phyloP scores from a whole-genome alignment of 805 yeast species.

The Cephaloascus fragrans region DNA sequence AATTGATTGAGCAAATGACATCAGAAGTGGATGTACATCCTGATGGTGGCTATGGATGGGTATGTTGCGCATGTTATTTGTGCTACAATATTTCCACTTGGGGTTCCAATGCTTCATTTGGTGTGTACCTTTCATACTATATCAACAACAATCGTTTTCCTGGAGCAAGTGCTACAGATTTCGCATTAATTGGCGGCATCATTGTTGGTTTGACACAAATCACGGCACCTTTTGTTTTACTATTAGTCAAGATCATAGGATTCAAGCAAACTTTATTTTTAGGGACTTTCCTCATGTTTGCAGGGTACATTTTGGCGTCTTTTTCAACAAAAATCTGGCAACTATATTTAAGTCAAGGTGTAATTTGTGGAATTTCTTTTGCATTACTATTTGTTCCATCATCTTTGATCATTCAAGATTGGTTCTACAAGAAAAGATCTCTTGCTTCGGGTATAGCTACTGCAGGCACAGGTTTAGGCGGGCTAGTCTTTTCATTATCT shows the following conservation, averaged over 20 bases:
- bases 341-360: conserved; percentile 41
- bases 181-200: conserved; percentile 37
- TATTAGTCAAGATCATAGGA: conserved; percentile 33
- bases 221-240: conserved; percentile 24
- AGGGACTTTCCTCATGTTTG: conserved; percentile 34
- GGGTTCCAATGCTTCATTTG: conserved; percentile 52
- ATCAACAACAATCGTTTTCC: conserved; percentile 22
- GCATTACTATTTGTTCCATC: conserved; percentile 33
- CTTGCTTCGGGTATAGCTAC: conserved; percentile 39
- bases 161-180: conserved; percentile 32
- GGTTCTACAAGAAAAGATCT: conserved; percentile 36
- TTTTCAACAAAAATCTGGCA: conserved; percentile 39
- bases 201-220: conserved; percentile 35
- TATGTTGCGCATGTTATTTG: conserved; percentile 37
- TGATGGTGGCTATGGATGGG: conserved; percentile 47
- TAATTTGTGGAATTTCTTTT: conserved; percentile 35
- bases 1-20: too few relatives aligned
- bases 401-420: conserved; percentile 33
- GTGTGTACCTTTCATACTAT: conserved; percentile 47
- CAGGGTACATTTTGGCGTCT: conserved; percentile 36
- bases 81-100: conserved; percentile 33
- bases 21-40: conserved; percentile 17
- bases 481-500: conserved; percentile 36
- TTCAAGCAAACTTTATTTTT: conserved; percentile 20
- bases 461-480: conserved; percentile 43